phyloP scores from a whole-genome alignment of 306 rosid species.

The Cotoneaster glaucophyllus region DNA sequence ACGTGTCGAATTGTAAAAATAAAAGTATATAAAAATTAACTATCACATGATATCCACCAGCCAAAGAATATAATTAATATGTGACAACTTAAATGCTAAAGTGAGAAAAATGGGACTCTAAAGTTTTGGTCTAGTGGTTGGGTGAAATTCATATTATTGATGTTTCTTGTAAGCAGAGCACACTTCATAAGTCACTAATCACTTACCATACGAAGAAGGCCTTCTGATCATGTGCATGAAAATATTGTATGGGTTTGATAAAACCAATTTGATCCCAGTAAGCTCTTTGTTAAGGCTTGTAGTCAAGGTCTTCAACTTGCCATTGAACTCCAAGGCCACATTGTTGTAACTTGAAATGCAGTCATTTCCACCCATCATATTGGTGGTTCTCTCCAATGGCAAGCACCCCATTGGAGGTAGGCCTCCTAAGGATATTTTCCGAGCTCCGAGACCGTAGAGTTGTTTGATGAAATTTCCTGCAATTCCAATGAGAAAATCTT shows the following conservation, averaged over 20 bases:
- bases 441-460: constrained; percentile 62
- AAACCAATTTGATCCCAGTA: constrained; percentile 49
- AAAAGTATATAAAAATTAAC: too few relatives aligned
- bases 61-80: too few relatives aligned
- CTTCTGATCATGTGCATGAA: constrained; percentile 38
- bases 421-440: constrained; percentile 80
- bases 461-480: constrained; percentile 52
- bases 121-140: too few relatives aligned
- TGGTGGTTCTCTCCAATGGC: constrained; percentile 76
- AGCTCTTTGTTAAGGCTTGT: constrained; percentile 44
- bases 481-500: constrained; percentile 49
- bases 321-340: constrained; percentile 66
- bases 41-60: too few relatives aligned
- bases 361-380: constrained; percentile 32
- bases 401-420: constrained; percentile 95
- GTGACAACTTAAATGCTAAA: too few relatives aligned
- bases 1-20: too few relatives aligned
- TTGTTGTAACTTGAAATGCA: constrained; percentile 46
- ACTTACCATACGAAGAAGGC: constrained; percentile 64
- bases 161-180: too few relatives aligned
- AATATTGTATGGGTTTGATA: constrained; percentile 62
- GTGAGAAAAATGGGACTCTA: too few relatives aligned
- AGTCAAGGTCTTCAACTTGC: constrained; percentile 43
- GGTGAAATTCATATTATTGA: too few relatives aligned
- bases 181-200: not conserved